Percentiles rank a stretch among this genome's conserved stretches.
phyloP scores from a whole-genome alignment of 164 flowering plant genomes.

The Buxus sempervirens region DNA sequence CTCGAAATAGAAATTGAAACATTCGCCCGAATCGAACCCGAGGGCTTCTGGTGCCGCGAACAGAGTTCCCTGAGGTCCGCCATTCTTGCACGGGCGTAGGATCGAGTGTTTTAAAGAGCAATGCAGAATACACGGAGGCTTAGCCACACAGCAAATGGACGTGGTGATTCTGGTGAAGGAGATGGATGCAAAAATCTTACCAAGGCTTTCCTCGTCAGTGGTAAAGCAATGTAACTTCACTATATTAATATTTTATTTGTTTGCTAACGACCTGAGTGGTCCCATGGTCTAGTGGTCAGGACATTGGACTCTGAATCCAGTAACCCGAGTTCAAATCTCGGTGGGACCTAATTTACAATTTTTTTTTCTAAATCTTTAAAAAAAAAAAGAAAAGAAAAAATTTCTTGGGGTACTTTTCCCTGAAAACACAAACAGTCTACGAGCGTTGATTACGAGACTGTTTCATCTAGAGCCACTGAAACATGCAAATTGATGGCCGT shows the following conservation, averaged over 20 bases:
- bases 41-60: not conserved
- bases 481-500: too few species aligned
- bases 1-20: conserved; percentile 18
- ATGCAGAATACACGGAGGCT: not conserved
- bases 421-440: too few species aligned
- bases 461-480: too few species aligned
- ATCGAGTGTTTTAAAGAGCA: conserved; percentile 3
- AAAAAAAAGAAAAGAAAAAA: too few species aligned
- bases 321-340: conserved; percentile 98
- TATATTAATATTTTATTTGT: too few species aligned
- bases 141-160: not conserved
- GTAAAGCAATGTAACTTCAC: too few species aligned
- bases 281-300: conserved; percentile 96
- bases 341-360: conserved; percentile 51
- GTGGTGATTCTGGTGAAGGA: not conserved
- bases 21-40: not conserved
- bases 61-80: conserved; percentile 1
- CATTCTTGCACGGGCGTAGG: conserved; percentile 16
- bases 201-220: conserved; percentile 35
- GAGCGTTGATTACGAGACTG: too few species aligned
- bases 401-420: too few species aligned
- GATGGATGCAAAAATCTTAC: conserved; percentile 18
- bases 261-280: too few species aligned
- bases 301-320: conserved; percentile 98
- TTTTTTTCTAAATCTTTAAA: too few species aligned